phyloP scores from a whole-genome alignment of 805 yeast genomes.

The Torulaspora indica region DNA sequence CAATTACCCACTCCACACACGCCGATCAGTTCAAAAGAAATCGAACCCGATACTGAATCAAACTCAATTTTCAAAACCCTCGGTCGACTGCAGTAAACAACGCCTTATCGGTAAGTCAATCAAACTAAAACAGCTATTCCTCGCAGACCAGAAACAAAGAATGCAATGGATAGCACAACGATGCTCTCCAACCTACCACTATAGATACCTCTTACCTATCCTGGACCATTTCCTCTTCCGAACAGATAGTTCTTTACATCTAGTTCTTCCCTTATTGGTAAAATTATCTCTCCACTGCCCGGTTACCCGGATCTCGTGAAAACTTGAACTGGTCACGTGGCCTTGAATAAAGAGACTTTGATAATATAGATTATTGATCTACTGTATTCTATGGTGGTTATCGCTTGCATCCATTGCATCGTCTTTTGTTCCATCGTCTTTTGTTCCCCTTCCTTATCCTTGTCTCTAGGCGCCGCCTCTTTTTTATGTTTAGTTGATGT shows the following conservation, averaged over 20 bases:
- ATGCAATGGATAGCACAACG: not conserved
- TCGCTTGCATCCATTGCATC: no score
- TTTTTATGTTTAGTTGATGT: conserved; percentile 1
- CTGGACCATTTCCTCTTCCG: conserved; percentile 17
- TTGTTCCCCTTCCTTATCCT: not conserved
- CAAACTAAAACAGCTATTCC: not conserved
- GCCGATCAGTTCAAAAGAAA: not conserved
- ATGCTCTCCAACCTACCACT: no score
- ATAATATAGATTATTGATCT: no score
- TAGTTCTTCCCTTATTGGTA: conserved; percentile 18
- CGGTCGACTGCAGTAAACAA: not conserved
- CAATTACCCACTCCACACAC: not conserved
- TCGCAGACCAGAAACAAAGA: not conserved
- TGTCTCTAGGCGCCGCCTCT: no score
- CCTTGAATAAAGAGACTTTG: no score
- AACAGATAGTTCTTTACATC: conserved; percentile 13
- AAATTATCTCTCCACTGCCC: not conserved
- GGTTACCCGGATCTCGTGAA: conserved; percentile 1
- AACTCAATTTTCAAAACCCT: not conserved
- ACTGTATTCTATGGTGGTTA: no score
- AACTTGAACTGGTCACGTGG: not conserved
- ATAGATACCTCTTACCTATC: conserved; percentile 13
- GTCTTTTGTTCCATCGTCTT: no score
- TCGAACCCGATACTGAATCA: no score
- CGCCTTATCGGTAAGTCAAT: not conserved